Evolutionary conservation across 176 grass and related monocot genomes (phyloP).

Genomic region (Musa troglodytarum): DNA sequence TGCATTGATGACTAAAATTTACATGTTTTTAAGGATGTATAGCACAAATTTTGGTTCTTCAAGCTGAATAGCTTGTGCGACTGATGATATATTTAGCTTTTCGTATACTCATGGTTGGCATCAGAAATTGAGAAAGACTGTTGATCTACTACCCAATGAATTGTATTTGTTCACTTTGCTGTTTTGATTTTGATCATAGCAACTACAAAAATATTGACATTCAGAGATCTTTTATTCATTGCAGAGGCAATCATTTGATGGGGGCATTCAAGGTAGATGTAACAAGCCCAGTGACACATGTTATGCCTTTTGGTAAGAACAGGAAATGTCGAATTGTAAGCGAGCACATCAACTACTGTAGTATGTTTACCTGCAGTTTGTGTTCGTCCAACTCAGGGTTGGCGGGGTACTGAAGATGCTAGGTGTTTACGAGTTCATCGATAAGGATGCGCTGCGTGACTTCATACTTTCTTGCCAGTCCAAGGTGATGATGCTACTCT

Average conservation of each 20-base stretch:
- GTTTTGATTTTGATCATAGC: not conserved
- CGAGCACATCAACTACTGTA: not conserved
- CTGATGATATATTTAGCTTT: too few species aligned
- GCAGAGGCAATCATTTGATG: constrained; percentile 59
- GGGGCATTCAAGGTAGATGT: constrained; percentile 78
- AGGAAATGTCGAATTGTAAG: not conserved
- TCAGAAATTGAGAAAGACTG: too few species aligned
- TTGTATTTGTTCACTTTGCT: not conserved
- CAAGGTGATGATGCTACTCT: constrained; percentile 24
- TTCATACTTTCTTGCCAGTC: constrained; percentile 88
- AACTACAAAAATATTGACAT: not conserved
- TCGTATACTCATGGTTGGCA: too few species aligned
- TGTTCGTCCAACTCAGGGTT: constrained; percentile 35
- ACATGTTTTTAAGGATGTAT: not conserved
- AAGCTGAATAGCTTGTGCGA: too few species aligned
- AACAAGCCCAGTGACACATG: constrained; percentile 85
- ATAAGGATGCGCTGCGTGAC: constrained; percentile 33
- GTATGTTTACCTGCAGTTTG: constrained; percentile 10
- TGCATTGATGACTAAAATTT: not conserved
- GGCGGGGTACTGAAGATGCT: constrained; percentile 80
- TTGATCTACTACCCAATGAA: not conserved
- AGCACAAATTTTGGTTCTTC: too few species aligned
- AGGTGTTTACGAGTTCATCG: constrained; percentile 43
- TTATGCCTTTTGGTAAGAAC: constrained; percentile 85
- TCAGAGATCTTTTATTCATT: constrained; percentile 1